Evolutionary conservation across 2,329 filamentous ascomycete genomes (phyloP), one percentile per base, ranked within the genome.

Genomic region (Xylariaceae sp.): DNA sequence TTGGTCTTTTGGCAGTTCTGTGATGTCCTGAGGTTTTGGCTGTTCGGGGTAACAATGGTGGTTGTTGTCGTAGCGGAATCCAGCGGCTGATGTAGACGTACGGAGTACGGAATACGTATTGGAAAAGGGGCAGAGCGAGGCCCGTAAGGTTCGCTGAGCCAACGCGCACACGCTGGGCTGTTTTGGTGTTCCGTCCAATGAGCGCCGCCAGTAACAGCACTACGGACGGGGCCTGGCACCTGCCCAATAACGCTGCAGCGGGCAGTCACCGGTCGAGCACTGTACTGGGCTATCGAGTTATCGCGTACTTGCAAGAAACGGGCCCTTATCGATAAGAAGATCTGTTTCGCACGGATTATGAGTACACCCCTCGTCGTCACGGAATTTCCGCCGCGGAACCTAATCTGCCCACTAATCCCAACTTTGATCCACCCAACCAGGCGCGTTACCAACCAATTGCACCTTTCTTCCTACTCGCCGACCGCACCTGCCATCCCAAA

Each of bases 121-220:
- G 60, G 53, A 58, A 66, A 66, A 62, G 63, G 65, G 65, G 61
- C 60, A 61, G 60, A 65, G 60, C 55, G 62, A 60, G 58, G 58
- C 61, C 62, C 58, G 58, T 58, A 60, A 60, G 58, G 58, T 62
- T 63, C 58, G 58, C 58, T 18, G 54, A 59, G 62, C 57, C 59
- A 60, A 52, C 53, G 56, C 60, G 62, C 66, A 52, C 53, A 58
- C 60, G 62, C 66, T 57, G 61, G 65, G 10, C 66, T 64, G 62
- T 61, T 64, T 45, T 11, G 42, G n/a, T 47, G 52, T 17, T 13
- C 54, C 45, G 51, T 57, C 60, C 60, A 66, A 64, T 65, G 35
- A 54, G 23, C 44, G 45, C 51, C 47, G 45, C 23, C 47, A 51
- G 54, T 18, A 35, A 45, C 30, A 35, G 52, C 9, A 35, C 15